phyloP scores from a whole-genome alignment of 345 rosid species.

The Xanthoceras sorbifolium region DNA sequence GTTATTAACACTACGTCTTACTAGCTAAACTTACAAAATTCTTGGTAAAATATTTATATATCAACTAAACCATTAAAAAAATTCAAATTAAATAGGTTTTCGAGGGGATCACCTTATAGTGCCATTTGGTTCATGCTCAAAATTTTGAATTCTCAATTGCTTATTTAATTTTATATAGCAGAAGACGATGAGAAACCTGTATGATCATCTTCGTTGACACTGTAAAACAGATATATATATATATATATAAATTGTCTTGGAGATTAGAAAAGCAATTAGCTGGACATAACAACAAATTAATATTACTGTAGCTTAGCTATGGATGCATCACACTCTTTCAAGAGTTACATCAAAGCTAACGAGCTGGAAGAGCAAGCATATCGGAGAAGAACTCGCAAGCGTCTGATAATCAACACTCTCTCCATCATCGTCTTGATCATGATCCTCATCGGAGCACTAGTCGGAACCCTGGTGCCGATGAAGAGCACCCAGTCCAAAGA shows the following conservation, averaged over 20 bases:
- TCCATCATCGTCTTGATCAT: conserved; percentile 19
- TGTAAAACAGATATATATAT: too few relatives aligned
- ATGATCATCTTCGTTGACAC: too few relatives aligned
- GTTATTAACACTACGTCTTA: too few relatives aligned
- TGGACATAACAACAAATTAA: neutral
- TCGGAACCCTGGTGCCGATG: neutral
- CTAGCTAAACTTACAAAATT: neutral
- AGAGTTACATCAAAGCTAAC: conserved; percentile 26
- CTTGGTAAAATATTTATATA: too few relatives aligned
- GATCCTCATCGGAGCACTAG: conserved; percentile 5
- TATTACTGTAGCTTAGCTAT: neutral
- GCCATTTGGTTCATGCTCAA: neutral
- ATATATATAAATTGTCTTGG: too few relatives aligned
- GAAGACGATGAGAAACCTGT: too few relatives aligned
- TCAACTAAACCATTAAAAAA: too few relatives aligned
- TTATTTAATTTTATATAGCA: too few relatives aligned
- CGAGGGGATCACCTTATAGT: neutral
- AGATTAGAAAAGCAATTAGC: neutral
- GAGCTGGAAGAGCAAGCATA: conserved; percentile 24
- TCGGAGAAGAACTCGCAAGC: conserved; percentile 17
- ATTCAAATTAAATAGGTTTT: too few relatives aligned
- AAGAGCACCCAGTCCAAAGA: neutral
- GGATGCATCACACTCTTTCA: neutral
- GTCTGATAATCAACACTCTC: conserved; percentile 16
- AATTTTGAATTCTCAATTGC: too few relatives aligned